These are phyloP conservation scores for Fagopyrum tataricum DNA, from an alignment of 148 eudicot genomes.

Conservation along the genomic window DNA sequence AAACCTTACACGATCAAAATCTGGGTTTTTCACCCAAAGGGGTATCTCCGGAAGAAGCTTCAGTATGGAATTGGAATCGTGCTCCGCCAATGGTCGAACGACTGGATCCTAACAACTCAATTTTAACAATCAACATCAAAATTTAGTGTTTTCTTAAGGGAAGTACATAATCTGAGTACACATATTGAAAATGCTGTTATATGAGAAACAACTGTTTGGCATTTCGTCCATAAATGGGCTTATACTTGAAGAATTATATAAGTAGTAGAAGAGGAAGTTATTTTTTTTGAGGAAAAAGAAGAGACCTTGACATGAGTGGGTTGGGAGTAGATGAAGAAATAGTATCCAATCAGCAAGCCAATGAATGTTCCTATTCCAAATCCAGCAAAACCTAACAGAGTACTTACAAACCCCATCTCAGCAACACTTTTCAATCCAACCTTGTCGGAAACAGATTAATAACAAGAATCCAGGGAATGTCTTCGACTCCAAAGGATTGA, in stretches of 20 bases:
- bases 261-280: neutral
- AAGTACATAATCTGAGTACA: neutral
- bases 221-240: neutral
- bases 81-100: slow-evolving; percentile 65
- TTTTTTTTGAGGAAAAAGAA: neutral
- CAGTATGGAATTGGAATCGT: slow-evolving; percentile 44
- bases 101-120: slow-evolving; percentile 51
- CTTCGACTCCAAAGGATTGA: neutral
- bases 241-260: neutral
- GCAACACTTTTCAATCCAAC: neutral
- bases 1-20: slow-evolving; percentile 66
- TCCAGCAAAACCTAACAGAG: slow-evolving; percentile 4
- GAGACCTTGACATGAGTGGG: slow-evolving; percentile 16
- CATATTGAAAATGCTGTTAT: neutral
- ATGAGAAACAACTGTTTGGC: neutral
- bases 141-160: neutral
- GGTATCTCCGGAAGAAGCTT: slow-evolving; percentile 80
- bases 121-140: slow-evolving; percentile 4
- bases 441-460: neutral
- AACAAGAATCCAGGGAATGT: neutral
- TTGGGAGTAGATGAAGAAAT: slow-evolving; percentile 13
- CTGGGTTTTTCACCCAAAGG: slow-evolving; percentile 91
- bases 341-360: slow-evolving; percentile 6
- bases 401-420: slow-evolving; percentile 8
- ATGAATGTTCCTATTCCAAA: slow-evolving; percentile 2